Evolutionary conservation across 1,284 basidiomycete genomes (phyloP).

Genomic region (Xanthoconium separans): DNA sequence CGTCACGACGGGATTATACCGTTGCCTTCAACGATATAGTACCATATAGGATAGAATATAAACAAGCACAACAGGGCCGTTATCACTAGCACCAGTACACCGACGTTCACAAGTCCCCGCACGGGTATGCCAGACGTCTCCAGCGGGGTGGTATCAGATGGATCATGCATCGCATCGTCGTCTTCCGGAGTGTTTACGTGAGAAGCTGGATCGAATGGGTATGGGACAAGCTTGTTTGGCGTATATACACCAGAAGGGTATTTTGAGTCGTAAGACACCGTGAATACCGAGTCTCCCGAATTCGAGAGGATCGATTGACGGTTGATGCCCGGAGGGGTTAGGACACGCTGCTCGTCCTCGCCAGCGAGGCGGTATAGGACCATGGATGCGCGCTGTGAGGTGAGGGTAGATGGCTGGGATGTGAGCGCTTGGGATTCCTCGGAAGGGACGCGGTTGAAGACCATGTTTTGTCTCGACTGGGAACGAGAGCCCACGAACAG

Average conservation of each 20-base stretch:
- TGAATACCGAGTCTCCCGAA: conserved; percentile 52
- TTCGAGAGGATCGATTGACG: conserved; percentile 43
- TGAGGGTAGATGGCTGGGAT: conserved; percentile 9
- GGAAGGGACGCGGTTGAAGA: conserved; percentile 43
- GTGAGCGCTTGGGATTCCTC: conserved; percentile 47
- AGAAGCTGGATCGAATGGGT: conserved; percentile 62
- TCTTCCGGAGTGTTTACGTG: conserved; percentile 65
- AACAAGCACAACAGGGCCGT: conserved; percentile 61
- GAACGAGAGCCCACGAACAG: conserved; percentile 29
- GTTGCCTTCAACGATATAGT: conserved; percentile 8
- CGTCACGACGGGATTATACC: conserved; percentile 11
- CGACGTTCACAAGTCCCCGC: conserved; percentile 57
- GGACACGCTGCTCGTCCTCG: conserved; percentile 34
- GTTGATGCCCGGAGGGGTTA: conserved; percentile 24
- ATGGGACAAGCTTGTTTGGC: conserved; percentile 54
- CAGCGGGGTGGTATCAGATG: conserved; percentile 36
- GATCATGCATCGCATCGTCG: conserved; percentile 61
- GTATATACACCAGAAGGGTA: conserved; percentile 50
- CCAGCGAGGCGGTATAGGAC: conserved; percentile 62
- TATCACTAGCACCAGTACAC: conserved; percentile 51
- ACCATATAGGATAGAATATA: conserved; percentile 75
- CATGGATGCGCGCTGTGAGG: conserved; percentile 53
- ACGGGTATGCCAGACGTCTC: conserved; percentile 40
- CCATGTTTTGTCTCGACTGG: conserved; percentile 35
- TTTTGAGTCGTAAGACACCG: conserved; percentile 58